Percentiles rank a stretch among this genome's conserved stretches.
phyloP scores from a whole-genome alignment of 1,284 basidiomycete genomes.

The Ustilago curta region DNA sequence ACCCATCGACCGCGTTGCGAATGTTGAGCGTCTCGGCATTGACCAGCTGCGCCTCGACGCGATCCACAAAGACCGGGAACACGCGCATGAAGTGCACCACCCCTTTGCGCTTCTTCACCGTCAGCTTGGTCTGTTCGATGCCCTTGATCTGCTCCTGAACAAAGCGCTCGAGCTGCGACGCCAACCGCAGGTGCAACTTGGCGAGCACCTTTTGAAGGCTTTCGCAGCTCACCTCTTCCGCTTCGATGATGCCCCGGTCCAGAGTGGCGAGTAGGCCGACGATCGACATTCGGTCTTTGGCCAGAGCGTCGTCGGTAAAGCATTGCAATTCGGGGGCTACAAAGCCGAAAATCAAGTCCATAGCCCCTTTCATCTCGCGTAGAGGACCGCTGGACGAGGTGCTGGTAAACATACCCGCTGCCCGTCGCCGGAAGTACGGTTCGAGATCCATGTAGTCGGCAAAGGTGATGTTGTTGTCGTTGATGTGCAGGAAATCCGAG shows the following conservation, averaged over 20 bases:
- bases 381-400: constrained; percentile 32
- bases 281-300: constrained; percentile 83
- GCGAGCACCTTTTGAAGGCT: constrained; percentile 81
- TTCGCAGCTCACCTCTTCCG: constrained; percentile 80
- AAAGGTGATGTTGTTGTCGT: constrained; percentile 83
- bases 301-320: constrained; percentile 84
- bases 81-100: constrained; percentile 92
- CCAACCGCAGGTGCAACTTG: constrained; percentile 77
- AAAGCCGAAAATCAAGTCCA: constrained; percentile 96
- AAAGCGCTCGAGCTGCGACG: constrained; percentile 50
- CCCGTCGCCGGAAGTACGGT: constrained; percentile 91
- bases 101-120: constrained; percentile 89
- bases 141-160: constrained; percentile 80
- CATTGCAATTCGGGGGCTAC: constrained; percentile 83
- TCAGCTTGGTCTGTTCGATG: constrained; percentile 84
- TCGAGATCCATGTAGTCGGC: constrained; percentile 96
- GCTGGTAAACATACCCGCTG: constrained; percentile 71
- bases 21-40: constrained; percentile 78
- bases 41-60: constrained; percentile 87
- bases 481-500: constrained; percentile 88
- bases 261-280: constrained; percentile 84
- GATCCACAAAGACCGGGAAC: constrained; percentile 87
- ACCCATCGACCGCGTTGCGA: constrained; percentile 80
- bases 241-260: constrained; percentile 82
- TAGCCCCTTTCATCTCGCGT: constrained; percentile 72